Base-by-base conservation (phyloP, 1,139 yeast species). In the Blastobotrys aristatus region DNA sequence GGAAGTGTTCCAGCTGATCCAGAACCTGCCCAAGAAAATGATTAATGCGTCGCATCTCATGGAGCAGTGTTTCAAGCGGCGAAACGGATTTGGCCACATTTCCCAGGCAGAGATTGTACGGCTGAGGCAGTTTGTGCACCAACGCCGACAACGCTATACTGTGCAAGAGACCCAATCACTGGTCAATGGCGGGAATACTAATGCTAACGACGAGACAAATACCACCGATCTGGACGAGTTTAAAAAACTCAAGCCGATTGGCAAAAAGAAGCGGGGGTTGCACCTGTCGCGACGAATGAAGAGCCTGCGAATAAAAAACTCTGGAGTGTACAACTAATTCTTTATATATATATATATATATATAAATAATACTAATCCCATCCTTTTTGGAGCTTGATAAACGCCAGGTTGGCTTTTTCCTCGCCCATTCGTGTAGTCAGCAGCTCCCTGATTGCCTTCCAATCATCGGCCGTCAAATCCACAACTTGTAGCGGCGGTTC, bases 1-100 rank as follows among this genome's bases (percentile, higher is more conserved):
- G 71, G 97, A 90, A 63, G 70, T 88, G 22, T 90, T 90, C 61
- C 97, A 90, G 66, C 73, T 81, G 43, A 77, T 92, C 60, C 98
- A 92, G 64, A 81, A 84, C 53, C 78, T 76, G 38, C 98, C 98
- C 4, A 85, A 84, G 57, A 69, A 75, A 27, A 63, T 88, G 18
- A 58, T 85, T 2, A 88, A 90, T 63, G 89, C 95, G 0, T 79
- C 82, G 53, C 65, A 67, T 4, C 70, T 92, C 44, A 73, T 92
- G 59, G 90, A 84, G 55, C 74, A 78, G 50, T 83, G 95, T 56
- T 87, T 83, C 66, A 82, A 82, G 56, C 79, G 84, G 49, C 74
- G 84, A 33, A 80, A 85, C 24, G 87, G 90, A 1, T 80, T 80
- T 61, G 89, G 87, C 13, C 81, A 82, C 48, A 68, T 88, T 26